phyloP scores from a whole-genome alignment of 2,329 filamentous ascomycete species.

The Penicillium sp. region DNA sequence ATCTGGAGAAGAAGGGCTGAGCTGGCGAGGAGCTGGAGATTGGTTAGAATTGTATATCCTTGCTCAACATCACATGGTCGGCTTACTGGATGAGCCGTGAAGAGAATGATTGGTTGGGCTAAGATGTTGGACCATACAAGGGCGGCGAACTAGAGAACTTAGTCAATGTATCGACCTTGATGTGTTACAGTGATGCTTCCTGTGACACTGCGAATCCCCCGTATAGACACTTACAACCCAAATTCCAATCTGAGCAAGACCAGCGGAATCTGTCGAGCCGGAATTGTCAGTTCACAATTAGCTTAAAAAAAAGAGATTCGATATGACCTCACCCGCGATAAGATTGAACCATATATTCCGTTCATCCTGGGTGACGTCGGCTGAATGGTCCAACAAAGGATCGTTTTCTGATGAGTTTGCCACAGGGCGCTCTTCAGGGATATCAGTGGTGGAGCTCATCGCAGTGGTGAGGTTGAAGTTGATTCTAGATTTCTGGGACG shows the following conservation, averaged over 20 bases:
- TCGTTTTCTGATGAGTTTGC: conserved; percentile 57
- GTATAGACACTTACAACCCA: conserved; percentile 56
- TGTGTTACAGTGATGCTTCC: not conserved
- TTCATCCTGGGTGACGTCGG: conserved; percentile 71
- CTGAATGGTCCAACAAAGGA: conserved; percentile 68
- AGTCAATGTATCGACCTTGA: not conserved
- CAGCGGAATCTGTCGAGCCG: conserved; percentile 66
- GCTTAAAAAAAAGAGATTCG: no score
- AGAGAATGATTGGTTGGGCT: conserved; percentile 70
- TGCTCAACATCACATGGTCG: not conserved
- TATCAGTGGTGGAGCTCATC: conserved; percentile 70
- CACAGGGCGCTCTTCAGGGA: conserved; percentile 53
- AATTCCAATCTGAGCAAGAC: conserved; percentile 75
- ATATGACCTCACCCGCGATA: conserved; percentile 61
- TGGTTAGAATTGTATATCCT: conserved; percentile 22
- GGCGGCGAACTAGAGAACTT: conserved; percentile 58
- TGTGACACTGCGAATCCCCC: not conserved
- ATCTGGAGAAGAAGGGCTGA: conserved; percentile 72
- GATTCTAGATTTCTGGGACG: not conserved
- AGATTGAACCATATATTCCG: conserved; percentile 69
- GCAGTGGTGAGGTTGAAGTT: not conserved
- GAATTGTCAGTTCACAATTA: not conserved
- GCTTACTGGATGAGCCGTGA: conserved; percentile 79
- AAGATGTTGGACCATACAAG: conserved; percentile 80
- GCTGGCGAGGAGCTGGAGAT: conserved; percentile 43